phyloP scores from a whole-genome alignment of 2,329 filamentous ascomycete genomes.

The Harringtonia lauricola region DNA sequence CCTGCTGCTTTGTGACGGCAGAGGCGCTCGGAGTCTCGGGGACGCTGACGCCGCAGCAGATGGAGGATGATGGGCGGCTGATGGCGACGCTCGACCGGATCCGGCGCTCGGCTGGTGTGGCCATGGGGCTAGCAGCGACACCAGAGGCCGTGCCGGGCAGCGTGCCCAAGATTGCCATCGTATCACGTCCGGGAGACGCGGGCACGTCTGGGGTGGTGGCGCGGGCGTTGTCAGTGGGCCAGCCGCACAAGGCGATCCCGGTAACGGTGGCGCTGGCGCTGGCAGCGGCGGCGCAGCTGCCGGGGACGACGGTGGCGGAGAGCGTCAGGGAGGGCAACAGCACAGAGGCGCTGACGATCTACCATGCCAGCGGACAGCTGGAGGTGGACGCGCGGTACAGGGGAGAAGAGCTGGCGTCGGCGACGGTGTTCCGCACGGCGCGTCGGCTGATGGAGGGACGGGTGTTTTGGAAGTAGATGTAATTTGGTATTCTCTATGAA shows the following conservation, averaged over 20 bases:
- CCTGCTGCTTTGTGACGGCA: slow-evolving; percentile 27
- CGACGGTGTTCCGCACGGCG: slow-evolving; percentile 34
- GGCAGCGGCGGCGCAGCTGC: background rate
- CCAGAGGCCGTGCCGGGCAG: slow-evolving; percentile 21
- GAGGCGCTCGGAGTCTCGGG: slow-evolving; percentile 18
- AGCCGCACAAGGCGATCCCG: slow-evolving; percentile 31
- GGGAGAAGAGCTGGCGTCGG: slow-evolving; percentile 27
- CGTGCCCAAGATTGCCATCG: slow-evolving; percentile 33
- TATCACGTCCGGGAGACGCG: slow-evolving; percentile 19
- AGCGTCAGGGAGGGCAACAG: background rate
- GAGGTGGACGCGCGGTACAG: slow-evolving; percentile 31
- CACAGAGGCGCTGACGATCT: slow-evolving; percentile 25
- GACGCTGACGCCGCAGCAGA: slow-evolving; percentile 11
- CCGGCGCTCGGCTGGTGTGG: slow-evolving; percentile 22
- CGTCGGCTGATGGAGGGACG: slow-evolving; percentile 37
- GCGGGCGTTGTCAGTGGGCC: slow-evolving; percentile 34
- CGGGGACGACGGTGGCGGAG: background rate
- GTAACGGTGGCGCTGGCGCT: slow-evolving; percentile 24
- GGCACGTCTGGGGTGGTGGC: slow-evolving; percentile 27
- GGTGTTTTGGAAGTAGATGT: slow-evolving; percentile 25
- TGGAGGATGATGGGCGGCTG: slow-evolving; percentile 21
- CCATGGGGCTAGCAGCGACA: slow-evolving; percentile 23
- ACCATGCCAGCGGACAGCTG: slow-evolving; percentile 34
- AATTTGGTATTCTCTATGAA: slow-evolving; percentile 9
- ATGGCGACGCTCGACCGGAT: slow-evolving; percentile 23